phyloP scores from a whole-genome alignment of 768 basidiomycete species.

The Amanita thiersii region DNA sequence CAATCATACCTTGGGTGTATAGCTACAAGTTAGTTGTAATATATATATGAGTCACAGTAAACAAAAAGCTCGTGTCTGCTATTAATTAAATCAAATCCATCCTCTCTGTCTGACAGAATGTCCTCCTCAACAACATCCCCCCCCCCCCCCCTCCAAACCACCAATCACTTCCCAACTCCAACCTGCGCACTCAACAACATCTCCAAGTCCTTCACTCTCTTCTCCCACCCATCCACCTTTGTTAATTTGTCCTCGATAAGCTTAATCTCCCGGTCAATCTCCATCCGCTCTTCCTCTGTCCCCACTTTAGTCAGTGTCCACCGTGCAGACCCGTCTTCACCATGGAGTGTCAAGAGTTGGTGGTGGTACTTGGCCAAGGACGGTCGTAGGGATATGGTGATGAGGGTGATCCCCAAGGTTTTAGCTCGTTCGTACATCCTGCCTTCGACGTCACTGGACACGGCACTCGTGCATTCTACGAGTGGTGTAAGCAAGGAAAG shows the following conservation, averaged over 20 bases:
- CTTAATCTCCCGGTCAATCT: conserved; percentile 67
- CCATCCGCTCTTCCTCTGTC: conserved; percentile 66
- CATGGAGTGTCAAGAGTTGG: conserved; percentile 71
- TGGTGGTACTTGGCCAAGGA: conserved; percentile 86
- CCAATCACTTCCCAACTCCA: conserved; percentile 6
- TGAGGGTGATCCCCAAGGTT: conserved; percentile 79
- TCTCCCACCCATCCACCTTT: conserved; percentile 72
- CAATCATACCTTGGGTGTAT: neutral
- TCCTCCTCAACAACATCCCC: neutral
- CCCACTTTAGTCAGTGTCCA: conserved; percentile 72
- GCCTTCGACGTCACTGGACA: conserved; percentile 94
- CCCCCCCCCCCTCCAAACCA: neutral
- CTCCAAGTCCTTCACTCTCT: conserved; percentile 56
- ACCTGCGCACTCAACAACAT: conserved; percentile 41
- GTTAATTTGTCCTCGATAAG: conserved; percentile 55
- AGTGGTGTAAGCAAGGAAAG: conserved; percentile 5
- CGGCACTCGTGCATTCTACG: conserved; percentile 89
- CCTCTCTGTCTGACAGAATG: neutral
- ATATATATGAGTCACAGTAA: neutral
- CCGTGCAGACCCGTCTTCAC: conserved; percentile 51
- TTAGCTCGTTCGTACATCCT: conserved; percentile 94
- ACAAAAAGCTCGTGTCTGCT: too few species aligned
- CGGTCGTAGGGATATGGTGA: conserved; percentile 87
- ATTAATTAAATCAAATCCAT: too few species aligned
- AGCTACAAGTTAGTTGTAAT: neutral